Evolutionary conservation across 176 grass and related monocot genomes (phyloP), one percentile per base, ranked within the genome.

Genomic region (Oryza meridionalis): DNA sequence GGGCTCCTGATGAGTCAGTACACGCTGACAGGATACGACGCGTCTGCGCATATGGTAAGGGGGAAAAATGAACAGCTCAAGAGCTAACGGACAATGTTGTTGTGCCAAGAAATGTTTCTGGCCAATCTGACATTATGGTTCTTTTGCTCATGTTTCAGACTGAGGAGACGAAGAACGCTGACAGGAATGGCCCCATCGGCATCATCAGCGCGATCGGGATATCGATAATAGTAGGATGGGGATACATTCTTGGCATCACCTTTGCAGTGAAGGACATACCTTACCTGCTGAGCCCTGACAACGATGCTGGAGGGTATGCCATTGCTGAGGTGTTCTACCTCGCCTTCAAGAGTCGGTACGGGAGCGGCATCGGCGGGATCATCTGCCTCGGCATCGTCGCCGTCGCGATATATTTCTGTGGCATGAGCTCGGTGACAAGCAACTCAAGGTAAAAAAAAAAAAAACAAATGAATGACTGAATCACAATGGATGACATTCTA

Each of bases 1-100:
- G 93, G 96, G 3, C 88, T 99, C 40, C 69, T 99, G 44, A 96
- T 96, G 96, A 99, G 93, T 90, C 93, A 93, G 83, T 99, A 96
- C 77, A 92, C 91, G 6, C 82, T 99, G 24, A 65, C 70, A 2
- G 96, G 96, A 70, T 99, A 99, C 70, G 96, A 99, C 55, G 93
- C 93, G 9, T 99, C 93, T 2, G 96, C 93, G 4, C 91, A 96
- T 77, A 91, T 99, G 96, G 96, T 94, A 90, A 90, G 59, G 33
- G 3, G 0, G 1, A 1, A 37, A 37, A 37, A 35, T 0, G 1
- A 77, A 5, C 37, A 61, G 7, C 16, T 61, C 19, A 12, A 76
- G 73, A 22, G n/a, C 55, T 5, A 29, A 26, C 14, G 21, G 51
- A 55, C 4, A 65, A 15, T 21, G 4, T 10, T 25, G 3, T 69